phyloP scores from a whole-genome alignment of 2,329 filamentous ascomycete species.

The Celoporthe dispersa region DNA sequence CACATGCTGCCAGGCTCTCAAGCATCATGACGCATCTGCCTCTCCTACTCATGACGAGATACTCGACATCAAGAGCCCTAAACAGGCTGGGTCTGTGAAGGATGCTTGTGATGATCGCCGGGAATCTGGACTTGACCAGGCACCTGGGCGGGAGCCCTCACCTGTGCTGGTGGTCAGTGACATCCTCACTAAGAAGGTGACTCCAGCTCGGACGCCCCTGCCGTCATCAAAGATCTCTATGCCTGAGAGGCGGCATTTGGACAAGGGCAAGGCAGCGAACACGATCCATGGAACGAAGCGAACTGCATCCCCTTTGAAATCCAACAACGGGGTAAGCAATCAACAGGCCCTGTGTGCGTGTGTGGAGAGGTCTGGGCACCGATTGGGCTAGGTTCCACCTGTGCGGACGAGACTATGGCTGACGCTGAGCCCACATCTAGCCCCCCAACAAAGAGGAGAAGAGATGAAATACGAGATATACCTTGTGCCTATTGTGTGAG shows the following conservation, averaged over 20 bases:
- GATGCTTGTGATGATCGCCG: neutral
- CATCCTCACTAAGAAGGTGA: constrained; percentile 6
- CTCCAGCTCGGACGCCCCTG: neutral
- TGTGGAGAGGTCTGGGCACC: no score
- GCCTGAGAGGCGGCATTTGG: neutral
- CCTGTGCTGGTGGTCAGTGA: constrained; percentile 23
- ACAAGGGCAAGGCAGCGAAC: neutral
- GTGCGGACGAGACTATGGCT: neutral
- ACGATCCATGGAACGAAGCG: constrained; percentile 3
- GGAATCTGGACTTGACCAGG: neutral
- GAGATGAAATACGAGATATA: constrained; percentile 4
- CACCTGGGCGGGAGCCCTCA: neutral
- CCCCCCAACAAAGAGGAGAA: constrained; percentile 15
- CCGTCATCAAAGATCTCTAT: neutral
- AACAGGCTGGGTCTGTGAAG: neutral
- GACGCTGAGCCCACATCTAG: constrained; percentile 2
- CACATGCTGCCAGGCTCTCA: constrained; percentile 3
- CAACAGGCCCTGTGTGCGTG: neutral
- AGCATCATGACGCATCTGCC: neutral
- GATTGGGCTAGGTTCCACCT: neutral
- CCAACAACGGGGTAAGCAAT: constrained; percentile 9
- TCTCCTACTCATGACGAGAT: neutral
- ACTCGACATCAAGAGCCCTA: neutral
- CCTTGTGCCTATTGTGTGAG: constrained; percentile 22
- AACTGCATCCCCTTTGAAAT: constrained; percentile 7